Percentiles rank a stretch among this genome's conserved stretches.
Evolutionary conservation across 2,329 filamentous ascomycete species (phyloP).

Genomic region (Alternaria sp.): DNA sequence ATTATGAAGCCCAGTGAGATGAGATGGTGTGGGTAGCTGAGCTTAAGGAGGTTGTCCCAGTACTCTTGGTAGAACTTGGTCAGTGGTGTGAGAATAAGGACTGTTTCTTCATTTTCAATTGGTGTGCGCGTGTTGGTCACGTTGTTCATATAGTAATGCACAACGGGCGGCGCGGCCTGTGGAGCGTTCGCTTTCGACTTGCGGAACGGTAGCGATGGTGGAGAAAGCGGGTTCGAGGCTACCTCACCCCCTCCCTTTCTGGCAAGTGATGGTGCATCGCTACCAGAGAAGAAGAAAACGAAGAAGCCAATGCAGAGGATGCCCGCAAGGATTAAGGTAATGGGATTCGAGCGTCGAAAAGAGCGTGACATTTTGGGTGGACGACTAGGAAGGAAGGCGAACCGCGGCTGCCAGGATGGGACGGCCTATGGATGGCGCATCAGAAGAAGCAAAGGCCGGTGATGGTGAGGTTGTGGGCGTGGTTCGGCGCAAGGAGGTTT

Average conservation of each 20-base stretch:
- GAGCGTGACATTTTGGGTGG: conserved; percentile 66
- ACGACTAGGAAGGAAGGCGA: conserved; percentile 31
- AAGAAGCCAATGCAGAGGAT: conserved; percentile 72
- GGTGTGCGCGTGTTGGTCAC: conserved; percentile 83
- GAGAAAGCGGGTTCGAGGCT: conserved; percentile 75
- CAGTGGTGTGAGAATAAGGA: conserved; percentile 92
- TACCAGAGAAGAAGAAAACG: conserved; percentile 69
- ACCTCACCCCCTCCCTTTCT: conserved; percentile 62
- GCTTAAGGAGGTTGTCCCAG: conserved; percentile 88
- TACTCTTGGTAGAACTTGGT: conserved; percentile 92
- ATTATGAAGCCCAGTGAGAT: conserved; percentile 97
- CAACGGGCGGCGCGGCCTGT: conserved; percentile 79
- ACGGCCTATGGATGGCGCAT: conserved; percentile 46
- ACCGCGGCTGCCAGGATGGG: conserved; percentile 42
- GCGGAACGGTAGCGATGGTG: conserved; percentile 76
- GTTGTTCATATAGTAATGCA: conserved; percentile 94
- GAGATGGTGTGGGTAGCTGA: conserved; percentile 90
- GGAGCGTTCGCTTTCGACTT: conserved; percentile 67
- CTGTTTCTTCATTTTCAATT: conserved; percentile 78
- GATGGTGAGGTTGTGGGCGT: conserved; percentile 27
- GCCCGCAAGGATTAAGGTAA: conserved; percentile 75
- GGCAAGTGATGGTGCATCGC: conserved; percentile 60
- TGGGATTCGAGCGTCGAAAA: conserved; percentile 80
- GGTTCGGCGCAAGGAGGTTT: conserved; percentile 38
- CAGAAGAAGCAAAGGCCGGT: conserved; percentile 33